Percentiles rank a stretch among this genome's conserved stretches.
phyloP scores from a whole-genome alignment of 768 basidiomycete species.

The Mycena capillaripes region DNA sequence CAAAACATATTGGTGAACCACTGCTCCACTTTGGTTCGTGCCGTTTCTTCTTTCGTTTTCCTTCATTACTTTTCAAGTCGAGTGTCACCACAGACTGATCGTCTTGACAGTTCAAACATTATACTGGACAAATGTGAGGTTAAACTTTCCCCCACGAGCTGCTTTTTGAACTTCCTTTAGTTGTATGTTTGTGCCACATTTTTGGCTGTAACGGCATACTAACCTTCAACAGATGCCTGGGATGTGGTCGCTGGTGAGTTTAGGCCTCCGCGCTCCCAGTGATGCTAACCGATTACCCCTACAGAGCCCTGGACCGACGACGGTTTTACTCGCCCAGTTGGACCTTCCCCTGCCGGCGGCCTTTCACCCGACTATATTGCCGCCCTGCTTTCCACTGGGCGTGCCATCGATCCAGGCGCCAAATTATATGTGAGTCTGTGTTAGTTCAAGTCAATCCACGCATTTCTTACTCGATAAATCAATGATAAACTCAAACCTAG shows the following conservation, averaged over 20 bases:
- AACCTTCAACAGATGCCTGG: slow-evolving; percentile 36
- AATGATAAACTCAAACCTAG: no score
- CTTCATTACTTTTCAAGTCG: no score
- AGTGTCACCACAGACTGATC: not conserved
- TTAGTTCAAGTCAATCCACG: not conserved
- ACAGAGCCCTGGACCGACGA: slow-evolving; percentile 62
- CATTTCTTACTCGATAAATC: slow-evolving; percentile 34
- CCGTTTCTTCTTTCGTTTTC: not conserved
- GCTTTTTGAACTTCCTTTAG: slow-evolving; percentile 28
- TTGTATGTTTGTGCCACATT: slow-evolving; percentile 48
- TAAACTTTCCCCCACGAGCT: not conserved
- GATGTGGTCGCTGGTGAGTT: slow-evolving; percentile 54
- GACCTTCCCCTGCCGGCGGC: slow-evolving; percentile 52
- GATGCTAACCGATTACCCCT: not conserved
- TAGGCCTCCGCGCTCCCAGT: not conserved
- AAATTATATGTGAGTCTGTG: slow-evolving; percentile 57
- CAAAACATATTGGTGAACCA: slow-evolving; percentile 62
- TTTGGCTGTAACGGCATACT: slow-evolving; percentile 15
- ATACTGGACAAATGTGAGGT: slow-evolving; percentile 63
- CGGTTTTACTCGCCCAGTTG: slow-evolving; percentile 57
- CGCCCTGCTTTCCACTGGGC: slow-evolving; percentile 58
- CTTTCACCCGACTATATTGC: slow-evolving; percentile 52
- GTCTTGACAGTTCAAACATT: slow-evolving; percentile 49
- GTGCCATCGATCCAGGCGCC: slow-evolving; percentile 57
- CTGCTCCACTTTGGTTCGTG: slow-evolving; percentile 58